These are phyloP conservation scores for Ophiostoma triangulosporum DNA, from an alignment of 2,329 filamentous ascomycete species.

Conservation along the genomic window DNA sequence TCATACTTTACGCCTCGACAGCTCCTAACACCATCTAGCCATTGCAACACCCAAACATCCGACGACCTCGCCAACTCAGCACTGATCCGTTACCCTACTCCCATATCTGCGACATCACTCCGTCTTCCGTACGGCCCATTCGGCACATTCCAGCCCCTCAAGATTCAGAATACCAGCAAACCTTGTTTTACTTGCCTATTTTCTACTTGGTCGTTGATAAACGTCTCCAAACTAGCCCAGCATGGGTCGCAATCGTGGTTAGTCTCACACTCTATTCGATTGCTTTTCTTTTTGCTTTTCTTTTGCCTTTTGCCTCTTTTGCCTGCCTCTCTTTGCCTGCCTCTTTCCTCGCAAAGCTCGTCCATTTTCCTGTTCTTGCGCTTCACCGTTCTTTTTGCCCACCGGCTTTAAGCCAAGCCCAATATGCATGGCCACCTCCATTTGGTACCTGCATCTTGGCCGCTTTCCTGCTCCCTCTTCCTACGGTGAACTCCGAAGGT, in stretches of 20 bases:
- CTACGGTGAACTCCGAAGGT: not conserved
- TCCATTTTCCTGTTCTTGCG: not conserved
- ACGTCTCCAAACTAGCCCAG: slow-evolving; percentile 15
- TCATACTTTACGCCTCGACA: not conserved
- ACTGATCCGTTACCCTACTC: not conserved
- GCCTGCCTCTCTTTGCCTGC: not conserved
- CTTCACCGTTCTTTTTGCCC: too few relatives aligned
- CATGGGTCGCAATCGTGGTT: slow-evolving; percentile 43
- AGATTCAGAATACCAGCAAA: not conserved
- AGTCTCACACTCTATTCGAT: slow-evolving; percentile 20
- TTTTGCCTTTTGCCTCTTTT: slow-evolving; percentile 7
- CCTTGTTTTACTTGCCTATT: not conserved
- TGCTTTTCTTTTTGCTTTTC: not conserved
- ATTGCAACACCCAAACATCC: not conserved
- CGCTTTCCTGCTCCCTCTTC: not conserved
- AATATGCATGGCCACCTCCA: not conserved
- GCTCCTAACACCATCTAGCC: not conserved
- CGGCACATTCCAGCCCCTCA: not conserved
- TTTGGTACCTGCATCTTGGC: not conserved
- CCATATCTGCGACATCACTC: not conserved
- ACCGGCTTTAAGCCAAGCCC: too few relatives aligned
- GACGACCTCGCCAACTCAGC: not conserved
- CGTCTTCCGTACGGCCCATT: not conserved
- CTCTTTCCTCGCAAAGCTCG: slow-evolving; percentile 10
- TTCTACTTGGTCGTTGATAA: not conserved